These are phyloP conservation scores for Pisolithus albus DNA, from an alignment of 768 basidiomycete species.

Conservation along the genomic window DNA sequence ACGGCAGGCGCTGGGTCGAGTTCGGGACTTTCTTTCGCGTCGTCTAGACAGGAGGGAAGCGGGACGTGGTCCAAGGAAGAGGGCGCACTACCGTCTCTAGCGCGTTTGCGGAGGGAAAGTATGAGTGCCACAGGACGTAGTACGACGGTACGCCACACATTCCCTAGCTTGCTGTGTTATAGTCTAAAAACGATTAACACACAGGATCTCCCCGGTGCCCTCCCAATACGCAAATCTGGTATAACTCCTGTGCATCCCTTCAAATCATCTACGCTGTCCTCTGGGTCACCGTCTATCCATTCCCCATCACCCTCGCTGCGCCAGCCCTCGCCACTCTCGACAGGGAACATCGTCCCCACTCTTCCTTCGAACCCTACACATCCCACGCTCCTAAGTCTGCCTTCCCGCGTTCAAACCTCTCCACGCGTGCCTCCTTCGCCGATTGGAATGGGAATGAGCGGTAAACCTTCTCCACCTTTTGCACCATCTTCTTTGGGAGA, in stretches of 20 bases:
- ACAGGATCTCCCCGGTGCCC: conserved; percentile 32
- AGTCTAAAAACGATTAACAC: no score
- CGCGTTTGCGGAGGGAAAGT: conserved; percentile 48
- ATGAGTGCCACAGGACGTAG: conserved; percentile 34
- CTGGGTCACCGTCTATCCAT: conserved; percentile 42
- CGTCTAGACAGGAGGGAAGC: conserved; percentile 34
- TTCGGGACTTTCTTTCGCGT: conserved; percentile 36
- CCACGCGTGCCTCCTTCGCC: conserved; percentile 38
- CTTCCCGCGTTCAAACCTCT: conserved; percentile 30
- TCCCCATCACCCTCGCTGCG: conserved; percentile 43
- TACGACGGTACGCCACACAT: conserved; percentile 13
- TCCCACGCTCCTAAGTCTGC: conserved; percentile 24
- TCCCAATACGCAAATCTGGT: conserved; percentile 40
- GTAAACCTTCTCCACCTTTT: conserved; percentile 33
- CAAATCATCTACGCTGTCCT: conserved; percentile 45
- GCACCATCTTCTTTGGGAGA: conserved; percentile 38
- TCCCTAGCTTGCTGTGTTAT: conserved; percentile 4
- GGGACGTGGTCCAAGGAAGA: conserved; percentile 35
- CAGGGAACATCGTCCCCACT: conserved; percentile 13
- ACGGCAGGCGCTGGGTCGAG: conserved; percentile 24
- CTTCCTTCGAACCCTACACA: no score
- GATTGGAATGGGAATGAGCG: conserved; percentile 19
- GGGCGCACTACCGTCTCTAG: conserved; percentile 24
- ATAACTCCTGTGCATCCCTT: conserved; percentile 40
- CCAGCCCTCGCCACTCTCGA: conserved; percentile 39